phyloP scores from a whole-genome alignment of 2,329 filamentous ascomycete genomes.

The Fusarium sp. region DNA sequence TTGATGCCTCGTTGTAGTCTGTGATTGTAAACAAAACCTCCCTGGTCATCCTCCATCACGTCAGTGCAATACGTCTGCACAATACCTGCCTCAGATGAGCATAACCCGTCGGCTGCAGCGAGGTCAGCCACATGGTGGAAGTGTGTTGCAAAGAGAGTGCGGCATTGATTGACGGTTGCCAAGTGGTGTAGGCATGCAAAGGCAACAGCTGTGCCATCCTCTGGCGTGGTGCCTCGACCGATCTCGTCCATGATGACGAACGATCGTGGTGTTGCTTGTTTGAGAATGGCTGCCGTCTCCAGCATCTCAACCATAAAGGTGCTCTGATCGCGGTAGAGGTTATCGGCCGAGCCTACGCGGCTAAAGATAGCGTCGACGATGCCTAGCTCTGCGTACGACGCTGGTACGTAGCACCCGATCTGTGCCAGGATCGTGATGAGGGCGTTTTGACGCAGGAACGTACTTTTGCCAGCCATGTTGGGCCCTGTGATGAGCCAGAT shows the following conservation, averaged over 20 bases:
- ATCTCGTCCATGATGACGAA: constrained; percentile 99
- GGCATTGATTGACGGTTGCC: constrained; percentile 77
- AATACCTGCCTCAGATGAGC: constrained; percentile 46
- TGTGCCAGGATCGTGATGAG: constrained; percentile 94
- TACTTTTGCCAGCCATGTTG: constrained; percentile 99
- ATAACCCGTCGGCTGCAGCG: constrained; percentile 63
- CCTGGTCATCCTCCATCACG: constrained; percentile 74
- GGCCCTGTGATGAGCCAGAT: constrained; percentile 78
- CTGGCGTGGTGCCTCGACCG: constrained; percentile 90
- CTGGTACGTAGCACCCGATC: constrained; percentile 91
- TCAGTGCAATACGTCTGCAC: constrained; percentile 89
- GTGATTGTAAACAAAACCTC: constrained; percentile 87
- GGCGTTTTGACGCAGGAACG: constrained; percentile 94
- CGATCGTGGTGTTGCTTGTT: constrained; percentile 80
- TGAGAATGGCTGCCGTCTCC: constrained; percentile 90
- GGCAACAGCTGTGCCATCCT: constrained; percentile 89
- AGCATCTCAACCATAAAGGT: constrained; percentile 99
- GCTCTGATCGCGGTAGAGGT: constrained; percentile 92
- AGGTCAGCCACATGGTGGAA: constrained; percentile 88
- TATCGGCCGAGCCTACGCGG: constrained; percentile 92
- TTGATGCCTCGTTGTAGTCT: constrained; percentile 84
- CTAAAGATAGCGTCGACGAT: constrained; percentile 97
- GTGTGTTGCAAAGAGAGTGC: constrained; percentile 92
- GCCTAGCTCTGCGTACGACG: constrained; percentile 83
- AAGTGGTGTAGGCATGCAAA: constrained; percentile 90